These are phyloP conservation scores for Xylaria grammica DNA, from an alignment of 495 filamentous ascomycete genomes.

Conservation along the genomic window DNA sequence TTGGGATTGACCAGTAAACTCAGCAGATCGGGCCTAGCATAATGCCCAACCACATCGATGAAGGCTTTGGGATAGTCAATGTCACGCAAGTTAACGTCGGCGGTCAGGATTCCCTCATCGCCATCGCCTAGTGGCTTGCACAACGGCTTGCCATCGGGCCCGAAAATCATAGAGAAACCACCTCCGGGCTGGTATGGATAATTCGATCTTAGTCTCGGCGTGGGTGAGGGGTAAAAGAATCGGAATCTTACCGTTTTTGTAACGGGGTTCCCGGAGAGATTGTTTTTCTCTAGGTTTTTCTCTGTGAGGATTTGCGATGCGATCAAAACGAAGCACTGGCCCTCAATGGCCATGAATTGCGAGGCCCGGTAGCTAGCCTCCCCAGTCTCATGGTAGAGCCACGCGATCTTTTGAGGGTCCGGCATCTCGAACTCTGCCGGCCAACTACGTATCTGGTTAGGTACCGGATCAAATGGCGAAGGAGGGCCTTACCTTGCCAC, in stretches of 20 bases:
- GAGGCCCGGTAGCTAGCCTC: constrained; percentile 42
- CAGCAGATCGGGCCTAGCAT: constrained; percentile 61
- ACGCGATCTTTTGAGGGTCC: constrained; percentile 38
- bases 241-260: constrained; percentile 37
- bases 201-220: constrained; percentile 4
- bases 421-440: constrained; percentile 42
- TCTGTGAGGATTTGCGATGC: constrained; percentile 51
- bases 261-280: constrained; percentile 39
- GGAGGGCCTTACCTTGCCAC: constrained; percentile 58
- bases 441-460: constrained; percentile 30
- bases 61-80: constrained; percentile 48
- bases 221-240: neutral
- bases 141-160: constrained; percentile 57
- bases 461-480: constrained; percentile 13
- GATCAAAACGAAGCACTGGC: constrained; percentile 57
- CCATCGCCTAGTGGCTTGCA: constrained; percentile 40
- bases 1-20: constrained; percentile 52
- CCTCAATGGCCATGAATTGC: constrained; percentile 57
- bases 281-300: constrained; percentile 41
- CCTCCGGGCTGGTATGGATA: constrained; percentile 45
- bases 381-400: constrained; percentile 41
- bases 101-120: constrained; percentile 52
- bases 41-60: constrained; percentile 57
- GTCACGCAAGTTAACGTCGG: constrained; percentile 50
- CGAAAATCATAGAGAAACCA: constrained; percentile 58